Evolutionary conservation across 306 rosid species (phyloP).

Genomic region (Fragaria ananassa): DNA sequence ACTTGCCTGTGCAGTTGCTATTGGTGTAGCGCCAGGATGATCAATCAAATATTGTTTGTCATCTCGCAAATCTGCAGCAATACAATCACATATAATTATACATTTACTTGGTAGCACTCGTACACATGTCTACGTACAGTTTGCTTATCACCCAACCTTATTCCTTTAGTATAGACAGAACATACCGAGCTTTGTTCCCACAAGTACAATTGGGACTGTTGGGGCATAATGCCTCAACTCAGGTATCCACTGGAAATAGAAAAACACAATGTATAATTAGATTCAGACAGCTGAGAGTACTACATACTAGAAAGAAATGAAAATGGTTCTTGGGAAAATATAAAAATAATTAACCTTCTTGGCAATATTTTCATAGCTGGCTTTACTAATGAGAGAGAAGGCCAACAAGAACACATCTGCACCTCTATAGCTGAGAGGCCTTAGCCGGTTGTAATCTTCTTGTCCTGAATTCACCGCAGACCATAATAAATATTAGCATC

Average conservation of each 20-base stretch:
- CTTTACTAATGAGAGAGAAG: conserved; percentile 90
- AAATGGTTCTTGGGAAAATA: not conserved
- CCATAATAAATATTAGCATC: not conserved
- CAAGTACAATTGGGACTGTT: conserved; percentile 51
- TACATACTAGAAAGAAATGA: not conserved
- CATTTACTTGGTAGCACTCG: not conserved
- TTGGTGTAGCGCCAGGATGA: conserved; percentile 47
- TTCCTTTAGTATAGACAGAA: not conserved
- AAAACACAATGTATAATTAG: not conserved
- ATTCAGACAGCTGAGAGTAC: not conserved
- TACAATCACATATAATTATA: not conserved
- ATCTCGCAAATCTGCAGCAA: conserved; percentile 40
- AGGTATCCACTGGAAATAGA: conserved; percentile 41
- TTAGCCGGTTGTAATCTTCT: conserved; percentile 88
- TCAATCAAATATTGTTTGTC: conserved; percentile 42
- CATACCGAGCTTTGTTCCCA: conserved; percentile 54
- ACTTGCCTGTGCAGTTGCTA: conserved; percentile 43
- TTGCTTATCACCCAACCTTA: not conserved
- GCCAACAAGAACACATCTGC: conserved; percentile 93
- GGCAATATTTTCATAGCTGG: conserved; percentile 86
- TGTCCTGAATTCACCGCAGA: conserved; percentile 54
- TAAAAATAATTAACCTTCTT: conserved; percentile 55
- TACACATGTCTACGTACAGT: too few relatives aligned
- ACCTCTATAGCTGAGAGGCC: conserved; percentile 96
- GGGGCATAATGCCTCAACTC: conserved; percentile 55